Evolutionary conservation across 139 green algal species (phyloP).

Genomic region (Dunaliella sp.): DNA sequence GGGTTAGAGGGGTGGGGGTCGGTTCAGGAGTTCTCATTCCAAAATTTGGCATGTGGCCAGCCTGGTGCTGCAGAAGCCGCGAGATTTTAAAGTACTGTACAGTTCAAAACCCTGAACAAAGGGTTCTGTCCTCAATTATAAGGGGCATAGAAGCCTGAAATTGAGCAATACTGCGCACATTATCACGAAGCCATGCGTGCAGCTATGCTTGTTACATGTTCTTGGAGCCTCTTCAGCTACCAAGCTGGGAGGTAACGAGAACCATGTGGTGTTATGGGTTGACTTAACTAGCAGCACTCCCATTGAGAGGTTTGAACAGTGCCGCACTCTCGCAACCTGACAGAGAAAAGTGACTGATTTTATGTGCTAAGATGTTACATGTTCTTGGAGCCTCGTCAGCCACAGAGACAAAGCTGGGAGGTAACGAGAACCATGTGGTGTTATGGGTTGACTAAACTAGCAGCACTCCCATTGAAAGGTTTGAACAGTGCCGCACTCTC

Average conservation of each 20-base stretch:
- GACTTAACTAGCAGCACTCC: neutral
- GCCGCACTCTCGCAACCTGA: neutral
- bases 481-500: neutral
- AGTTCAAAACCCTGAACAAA: too few species aligned
- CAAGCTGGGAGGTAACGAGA: neutral
- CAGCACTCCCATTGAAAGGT: neutral
- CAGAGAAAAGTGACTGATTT: too few species aligned
- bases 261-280: neutral
- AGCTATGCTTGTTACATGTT: conserved; percentile 1
- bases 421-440: neutral
- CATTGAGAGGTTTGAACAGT: neutral
- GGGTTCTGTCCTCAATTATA: too few species aligned
- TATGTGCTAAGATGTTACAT: neutral
- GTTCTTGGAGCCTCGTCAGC: neutral
- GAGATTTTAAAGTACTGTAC: too few species aligned
- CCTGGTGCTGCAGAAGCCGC: too few species aligned
- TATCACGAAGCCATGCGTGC: too few species aligned
- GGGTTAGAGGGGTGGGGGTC: too few species aligned
- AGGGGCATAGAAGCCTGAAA: too few species aligned
- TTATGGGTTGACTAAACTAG: neutral
- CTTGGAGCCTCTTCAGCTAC: neutral
- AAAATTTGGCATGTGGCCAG: too few species aligned
- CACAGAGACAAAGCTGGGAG: neutral
- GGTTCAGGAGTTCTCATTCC: too few species aligned
- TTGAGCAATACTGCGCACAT: too few species aligned